Base-by-base conservation (phyloP, 495 filamentous ascomycete genomes). In the Talaromyces trachyspermus region DNA sequence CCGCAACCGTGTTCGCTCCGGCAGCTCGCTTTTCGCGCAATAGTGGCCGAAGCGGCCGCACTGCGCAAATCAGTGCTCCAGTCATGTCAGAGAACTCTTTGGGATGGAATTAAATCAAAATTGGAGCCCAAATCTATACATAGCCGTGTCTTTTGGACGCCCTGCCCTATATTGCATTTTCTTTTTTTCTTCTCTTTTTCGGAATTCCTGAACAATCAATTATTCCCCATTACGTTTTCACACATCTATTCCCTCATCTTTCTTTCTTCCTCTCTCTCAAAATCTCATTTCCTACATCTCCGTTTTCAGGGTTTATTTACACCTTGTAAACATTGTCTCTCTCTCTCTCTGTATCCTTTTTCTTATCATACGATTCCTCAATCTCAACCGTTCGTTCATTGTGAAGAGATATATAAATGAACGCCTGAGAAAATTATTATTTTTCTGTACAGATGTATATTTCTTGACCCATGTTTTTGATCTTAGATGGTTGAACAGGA, bases 61-160 rank as follows among this genome's bases (percentile, higher is more conserved):
- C 81, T 62, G 82, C 83, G 63, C 79, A 79, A 74, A 88, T 85
- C 59, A 84, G 78, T 61, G 84, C 84, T 41, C 92, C 92, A 3
- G 86, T 98, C 49, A 94, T 91, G 75, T 87, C 90, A 33, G 92
- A 95, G 74, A 98, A 98, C 72, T 95, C 89, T 43, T 79, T 98
- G 51, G 92, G 92, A 52, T 98, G 92, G 92, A 96, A 95, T 71
- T 98, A 78, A 78, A 68, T 54, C 41, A 19, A 36, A 54, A 45
- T 47, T 42, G 50, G 12, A 12, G 12, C n/a, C 17, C 24, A 26
- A 14, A 23, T 12, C 6, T 15, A 11, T 25, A 37, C 33, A 37
- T 37, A 37, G 14, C n/a, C 10, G 10, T 32, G 10, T 32, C 33
- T 37, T 11, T n/a, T 37, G n/a, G 6, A 36, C n/a, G 33, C 19